Conservation (phyloP, 495 filamentous ascomycete species). For the Aspergillus biplanus region DNA sequence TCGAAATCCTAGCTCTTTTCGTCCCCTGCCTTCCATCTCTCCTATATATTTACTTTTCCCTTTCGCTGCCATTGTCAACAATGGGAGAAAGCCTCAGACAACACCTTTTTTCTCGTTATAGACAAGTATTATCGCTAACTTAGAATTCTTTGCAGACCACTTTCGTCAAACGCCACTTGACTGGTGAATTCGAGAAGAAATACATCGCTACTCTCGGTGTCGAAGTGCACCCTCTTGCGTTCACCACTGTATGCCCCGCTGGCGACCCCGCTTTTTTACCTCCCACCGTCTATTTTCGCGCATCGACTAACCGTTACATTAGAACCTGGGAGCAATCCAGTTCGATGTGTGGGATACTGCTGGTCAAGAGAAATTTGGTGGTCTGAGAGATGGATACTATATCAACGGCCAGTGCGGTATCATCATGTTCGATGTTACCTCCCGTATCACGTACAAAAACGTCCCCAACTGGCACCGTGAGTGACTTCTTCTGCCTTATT, state of each 20-base stretch:
- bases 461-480: constrained; percentile 99
- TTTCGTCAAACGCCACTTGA: constrained; percentile 99
- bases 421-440: constrained; percentile 99
- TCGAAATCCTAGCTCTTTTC: not conserved
- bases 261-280: constrained; percentile 35
- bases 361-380: constrained; percentile 99
- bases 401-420: constrained; percentile 99
- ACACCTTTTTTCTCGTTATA: constrained; percentile 24
- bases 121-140: constrained; percentile 33
- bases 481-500: constrained; percentile 37
- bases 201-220: constrained; percentile 99
- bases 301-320: constrained; percentile 44
- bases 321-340: constrained; percentile 96
- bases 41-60: constrained; percentile 16
- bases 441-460: constrained; percentile 99
- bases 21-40: constrained; percentile 8
- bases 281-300: constrained; percentile 19
- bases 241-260: constrained; percentile 80
- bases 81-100: constrained; percentile 33
- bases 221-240: constrained; percentile 94
- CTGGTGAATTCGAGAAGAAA: constrained; percentile 99
- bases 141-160: constrained; percentile 72
- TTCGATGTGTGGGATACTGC: constrained; percentile 99
- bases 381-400: constrained; percentile 99
- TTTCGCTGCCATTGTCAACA: constrained; percentile 35